Percentiles rank a stretch among this genome's conserved stretches.
Conservation (phyloP, 495 filamentous ascomycete genomes). For the Penicillium bovifimosum region DNA sequence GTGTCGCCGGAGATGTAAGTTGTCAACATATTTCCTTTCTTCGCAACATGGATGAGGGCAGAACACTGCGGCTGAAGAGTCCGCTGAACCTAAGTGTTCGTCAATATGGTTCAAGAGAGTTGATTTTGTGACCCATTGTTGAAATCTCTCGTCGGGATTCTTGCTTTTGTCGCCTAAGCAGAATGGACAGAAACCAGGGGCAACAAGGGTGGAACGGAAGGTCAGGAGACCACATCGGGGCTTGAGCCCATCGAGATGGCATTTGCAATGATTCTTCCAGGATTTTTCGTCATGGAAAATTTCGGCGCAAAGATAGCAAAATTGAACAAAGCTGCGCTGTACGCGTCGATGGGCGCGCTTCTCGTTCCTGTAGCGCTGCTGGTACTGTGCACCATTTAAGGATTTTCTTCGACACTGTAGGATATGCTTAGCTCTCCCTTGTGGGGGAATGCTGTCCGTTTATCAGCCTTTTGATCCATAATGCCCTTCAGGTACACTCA, state of each 20-base stretch:
- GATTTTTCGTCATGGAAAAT: slow-evolving; percentile 1
- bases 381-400: slow-evolving; percentile 14
- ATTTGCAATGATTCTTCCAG: slow-evolving; percentile 10
- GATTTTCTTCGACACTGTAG: slow-evolving; percentile 16
- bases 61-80: neutral
- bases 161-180: slow-evolving; percentile 11
- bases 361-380: slow-evolving; percentile 19
- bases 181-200: slow-evolving; percentile 10
- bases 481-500: neutral
- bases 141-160: slow-evolving; percentile 9
- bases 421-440: slow-evolving; percentile 19
- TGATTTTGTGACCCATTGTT: slow-evolving; percentile 10
- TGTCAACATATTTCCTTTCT: neutral
- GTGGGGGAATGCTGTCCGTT: slow-evolving; percentile 6
- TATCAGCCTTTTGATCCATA: slow-evolving; percentile 1
- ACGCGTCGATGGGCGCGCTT: slow-evolving; percentile 17
- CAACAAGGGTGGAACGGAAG: slow-evolving; percentile 15
- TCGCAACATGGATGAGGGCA: slow-evolving; percentile 1
- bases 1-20: neutral
- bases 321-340: slow-evolving; percentile 14
- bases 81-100: neutral
- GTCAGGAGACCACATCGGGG: slow-evolving; percentile 16
- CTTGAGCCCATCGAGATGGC: slow-evolving; percentile 10
- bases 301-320: slow-evolving; percentile 16
- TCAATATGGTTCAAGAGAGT: slow-evolving; percentile 18